Conservation (phyloP, 2,329 filamentous ascomycete genomes). For the Fusarium kyushuense region DNA sequence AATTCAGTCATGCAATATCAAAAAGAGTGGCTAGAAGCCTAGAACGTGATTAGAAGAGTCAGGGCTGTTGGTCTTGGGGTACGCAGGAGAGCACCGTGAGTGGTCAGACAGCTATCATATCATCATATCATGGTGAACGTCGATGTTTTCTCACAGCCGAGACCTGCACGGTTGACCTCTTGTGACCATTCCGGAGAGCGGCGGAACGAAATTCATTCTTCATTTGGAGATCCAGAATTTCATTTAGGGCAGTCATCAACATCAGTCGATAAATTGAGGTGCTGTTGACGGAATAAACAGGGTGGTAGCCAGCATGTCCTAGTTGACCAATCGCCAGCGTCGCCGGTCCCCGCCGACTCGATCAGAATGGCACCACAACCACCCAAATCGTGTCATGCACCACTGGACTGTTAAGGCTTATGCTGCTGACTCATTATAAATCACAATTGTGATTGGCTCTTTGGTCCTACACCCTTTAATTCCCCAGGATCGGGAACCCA, state of each 20-base stretch:
- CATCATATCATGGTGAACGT: conserved; percentile 38
- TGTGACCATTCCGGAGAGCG: conserved; percentile 6
- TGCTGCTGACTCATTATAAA: conserved; percentile 41
- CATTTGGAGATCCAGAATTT: conserved; percentile 16
- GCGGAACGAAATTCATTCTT: conserved; percentile 24
- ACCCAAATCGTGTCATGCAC: conserved; percentile 45
- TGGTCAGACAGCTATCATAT: conserved; percentile 35
- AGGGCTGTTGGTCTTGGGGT: conserved; percentile 31
- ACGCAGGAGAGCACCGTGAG: conserved; percentile 32
- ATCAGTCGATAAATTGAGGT: conserved; percentile 42
- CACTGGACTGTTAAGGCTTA: conserved; percentile 34
- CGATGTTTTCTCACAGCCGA: conserved; percentile 10
- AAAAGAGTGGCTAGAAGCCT: conserved; percentile 18
- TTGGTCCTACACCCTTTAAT: conserved; percentile 12
- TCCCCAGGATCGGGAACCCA: conserved; percentile 33
- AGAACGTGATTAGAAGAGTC: conserved; percentile 28
- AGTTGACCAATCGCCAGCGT: conserved; percentile 41
- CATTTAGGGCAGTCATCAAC: conserved; percentile 23
- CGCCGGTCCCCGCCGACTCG: conserved; percentile 46
- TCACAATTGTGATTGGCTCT: conserved; percentile 29
- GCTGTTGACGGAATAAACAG: conserved; percentile 46
- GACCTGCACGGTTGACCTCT: conserved; percentile 25
- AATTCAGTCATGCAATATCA: background rate
- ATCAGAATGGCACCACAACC: conserved; percentile 47
- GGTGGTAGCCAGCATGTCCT: conserved; percentile 22